A percentile compares a stretch with the other conserved stretches of the same genome.
Conservation (phyloP, 1,284 basidiomycete genomes). For the Paramarasmius palmivorus region DNA sequence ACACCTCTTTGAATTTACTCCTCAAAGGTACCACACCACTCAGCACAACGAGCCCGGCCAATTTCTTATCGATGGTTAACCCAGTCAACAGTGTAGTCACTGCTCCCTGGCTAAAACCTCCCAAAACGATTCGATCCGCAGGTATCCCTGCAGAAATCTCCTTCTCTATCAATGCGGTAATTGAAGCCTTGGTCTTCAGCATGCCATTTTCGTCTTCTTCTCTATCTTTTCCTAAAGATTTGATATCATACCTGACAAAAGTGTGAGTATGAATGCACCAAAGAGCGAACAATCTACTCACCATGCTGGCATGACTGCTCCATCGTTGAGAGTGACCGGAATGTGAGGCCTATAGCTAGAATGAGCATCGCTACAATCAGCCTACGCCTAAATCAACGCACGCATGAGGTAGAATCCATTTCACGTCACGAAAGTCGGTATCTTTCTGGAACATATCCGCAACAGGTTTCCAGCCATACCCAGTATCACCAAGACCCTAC, state of each 20-base stretch:
- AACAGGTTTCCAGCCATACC: conserved; percentile 76
- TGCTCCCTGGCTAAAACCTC: conserved; percentile 88
- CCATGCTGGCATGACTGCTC: conserved; percentile 74
- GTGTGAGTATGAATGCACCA: not conserved
- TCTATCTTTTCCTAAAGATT: conserved; percentile 55
- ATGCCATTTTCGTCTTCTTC: conserved; percentile 76
- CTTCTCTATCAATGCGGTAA: conserved; percentile 71
- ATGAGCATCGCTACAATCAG: not conserved
- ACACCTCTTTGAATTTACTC: conserved; percentile 63
- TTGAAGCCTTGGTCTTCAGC: conserved; percentile 56
- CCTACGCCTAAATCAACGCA: conserved; percentile 37
- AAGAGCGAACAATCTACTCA: conserved; percentile 28
- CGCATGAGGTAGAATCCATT: conserved; percentile 83
- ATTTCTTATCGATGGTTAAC: conserved; percentile 63
- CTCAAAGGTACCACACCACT: conserved; percentile 78
- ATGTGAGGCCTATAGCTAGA: conserved; percentile 44
- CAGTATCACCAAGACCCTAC: conserved; percentile 75
- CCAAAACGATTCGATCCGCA: conserved; percentile 69
- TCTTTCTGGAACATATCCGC: conserved; percentile 58
- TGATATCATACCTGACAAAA: conserved; percentile 72
- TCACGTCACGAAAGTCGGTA: conserved; percentile 65
- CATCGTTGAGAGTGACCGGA: conserved; percentile 65
- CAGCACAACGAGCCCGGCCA: conserved; percentile 73
- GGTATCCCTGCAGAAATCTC: conserved; percentile 78
- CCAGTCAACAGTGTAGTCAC: conserved; percentile 76